phyloP scores from a whole-genome alignment of 2,329 filamentous ascomycete species.

The Phialocephala sp. region DNA sequence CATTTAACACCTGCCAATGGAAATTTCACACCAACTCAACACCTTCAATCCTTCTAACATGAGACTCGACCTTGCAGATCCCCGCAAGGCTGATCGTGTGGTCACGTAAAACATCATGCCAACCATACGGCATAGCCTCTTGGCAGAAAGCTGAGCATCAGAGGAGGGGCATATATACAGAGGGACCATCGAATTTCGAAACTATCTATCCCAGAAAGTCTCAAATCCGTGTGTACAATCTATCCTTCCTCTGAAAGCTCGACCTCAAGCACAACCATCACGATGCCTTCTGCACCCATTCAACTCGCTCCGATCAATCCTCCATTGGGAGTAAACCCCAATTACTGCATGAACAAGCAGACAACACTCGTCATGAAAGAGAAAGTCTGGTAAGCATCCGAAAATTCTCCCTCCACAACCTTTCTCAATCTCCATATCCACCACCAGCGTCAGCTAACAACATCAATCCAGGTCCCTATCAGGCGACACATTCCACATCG shows the following conservation, averaged over 20 bases:
- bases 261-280: not conserved
- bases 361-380: conserved; percentile 63
- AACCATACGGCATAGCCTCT: conserved; percentile 12
- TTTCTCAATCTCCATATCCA: not conserved
- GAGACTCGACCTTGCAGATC: conserved; percentile 6
- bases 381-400: conserved; percentile 55
- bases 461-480: conserved; percentile 49
- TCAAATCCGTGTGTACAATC: not conserved
- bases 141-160: conserved; percentile 5
- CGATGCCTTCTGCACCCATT: conserved; percentile 19
- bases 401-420: not conserved
- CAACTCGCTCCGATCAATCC: conserved; percentile 32
- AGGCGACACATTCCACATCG: conserved; percentile 69
- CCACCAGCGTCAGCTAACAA: not conserved
- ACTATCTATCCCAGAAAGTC: no score
- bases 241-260: not conserved
- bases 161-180: conserved; percentile 14
- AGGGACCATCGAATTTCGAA: not conserved
- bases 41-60: not conserved
- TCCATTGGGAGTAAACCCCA: conserved; percentile 34
- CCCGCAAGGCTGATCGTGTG: conserved; percentile 7
- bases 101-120: conserved; percentile 6
- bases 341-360: conserved; percentile 36
- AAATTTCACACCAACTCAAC: not conserved
- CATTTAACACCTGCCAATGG: not conserved